Base-by-base conservation (phyloP, 306 rosid species). In the Myrica gale region DNA sequence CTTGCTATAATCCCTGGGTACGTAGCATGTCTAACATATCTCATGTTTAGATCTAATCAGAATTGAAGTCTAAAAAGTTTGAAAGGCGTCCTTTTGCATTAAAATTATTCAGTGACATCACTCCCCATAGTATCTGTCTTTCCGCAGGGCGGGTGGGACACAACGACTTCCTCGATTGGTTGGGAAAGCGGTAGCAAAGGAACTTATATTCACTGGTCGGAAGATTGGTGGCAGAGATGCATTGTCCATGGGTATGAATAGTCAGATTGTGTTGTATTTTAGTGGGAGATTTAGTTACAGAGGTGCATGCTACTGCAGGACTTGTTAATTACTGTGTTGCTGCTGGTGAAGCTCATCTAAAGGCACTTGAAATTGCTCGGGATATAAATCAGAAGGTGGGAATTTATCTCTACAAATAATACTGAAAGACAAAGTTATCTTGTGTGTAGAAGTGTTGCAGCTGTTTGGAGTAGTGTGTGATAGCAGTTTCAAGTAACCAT, bases 1-100 rank as follows among this genome's bases (percentile, higher is more conserved):
- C 97, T 90, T 11, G 99, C 99, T 74, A 92, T 92, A 82, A 92
- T 95, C 83, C 97, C 99, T 67, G 97, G 97, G 99, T 95, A 82
- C 53, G 89, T 74, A 42, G 70, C 16, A n/a, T 72, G 69, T 69
- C 21, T 62, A 26, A 80, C 78, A 75, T 70, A 71, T 79, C 61
- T 69, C 48, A 10, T 13, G 4, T 45, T 68, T 58, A 32, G 43
- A 32, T 84, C 56, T 45, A 57, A 56, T 41, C 21, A 55, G 7
- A 15, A 56, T 41, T 68, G 17, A 55, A 45, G 57, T 50, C 71
- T 53, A 37, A 12, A 48, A 43, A 37, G 57, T 75, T 58, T 53
- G 73, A 21, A 73, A 69, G 73, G 69, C 70, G 41, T 41, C 70
- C 32, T 42, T 65, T 2, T 42, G 47, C 47, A 17, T 8, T 61